Base-by-base conservation (phyloP, 352 stramenopile species). In the Globisporangium nunn region DNA sequence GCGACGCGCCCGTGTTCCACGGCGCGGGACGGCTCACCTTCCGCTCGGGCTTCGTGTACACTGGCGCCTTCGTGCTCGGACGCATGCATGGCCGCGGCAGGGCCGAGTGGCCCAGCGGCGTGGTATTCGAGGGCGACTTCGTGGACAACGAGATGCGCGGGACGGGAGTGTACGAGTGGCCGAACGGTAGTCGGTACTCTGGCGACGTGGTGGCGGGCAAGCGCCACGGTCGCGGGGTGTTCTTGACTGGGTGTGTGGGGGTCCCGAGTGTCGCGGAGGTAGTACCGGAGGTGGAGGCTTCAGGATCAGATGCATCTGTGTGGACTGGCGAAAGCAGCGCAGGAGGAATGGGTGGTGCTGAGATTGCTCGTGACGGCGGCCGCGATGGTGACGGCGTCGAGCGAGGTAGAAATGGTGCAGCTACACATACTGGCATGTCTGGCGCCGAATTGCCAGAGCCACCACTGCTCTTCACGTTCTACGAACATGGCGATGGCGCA, bases 171-270 rank as follows among this genome's bases (percentile, higher is more conserved):
- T 93, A 91, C 56, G 67, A 39, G 44, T 96, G 88, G 88, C 75
- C 81, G 1, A 88, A 96, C 63, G 88, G 87, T 1, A 92, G 72
- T 33, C 76, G 59, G 28, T 97, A 97, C 56, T 63, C 81, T 4
- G 89, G 89, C 8, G 67, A 86, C 7, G 75, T 96, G 0, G 59
- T 75, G 31, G 48, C 67, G 14, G 86, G 86, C 6, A 74, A 84
- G 14, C 83, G 88, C 18, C 72, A 96, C 51, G 89, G 89, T 7
- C 58, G 74, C n/a, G 89, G 84, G 0, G 69, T 78, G 30, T 92
- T 91, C 47, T 28, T 61, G 18, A 78, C 73, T 5, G 75, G 73
- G 45, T 64, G 64, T 23, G 63, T 56, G 4, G 75, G 73, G 0
- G 31, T 61, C 1, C 14, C 49, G 3, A 35, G 29, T 10, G 49